A percentile compares a stretch with the other conserved stretches of the same genome.
These are phyloP conservation scores for Alternaria brassicae DNA, from an alignment of 2,329 filamentous ascomycete genomes.

Conservation along the genomic window DNA sequence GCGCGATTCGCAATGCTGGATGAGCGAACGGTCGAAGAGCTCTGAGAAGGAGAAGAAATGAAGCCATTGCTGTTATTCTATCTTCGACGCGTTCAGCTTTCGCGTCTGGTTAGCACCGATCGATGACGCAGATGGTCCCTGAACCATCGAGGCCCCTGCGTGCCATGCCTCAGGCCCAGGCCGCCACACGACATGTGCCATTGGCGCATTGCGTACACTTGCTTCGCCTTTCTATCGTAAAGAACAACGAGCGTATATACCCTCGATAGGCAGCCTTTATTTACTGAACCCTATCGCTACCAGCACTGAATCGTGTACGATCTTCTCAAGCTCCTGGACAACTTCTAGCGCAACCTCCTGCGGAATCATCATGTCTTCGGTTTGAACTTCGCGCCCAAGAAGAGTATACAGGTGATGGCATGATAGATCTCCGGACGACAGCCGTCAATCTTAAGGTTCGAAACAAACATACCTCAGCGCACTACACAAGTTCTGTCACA, in stretches of 20 bases:
- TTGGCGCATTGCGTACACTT: neutral
- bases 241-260: neutral
- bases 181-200: neutral
- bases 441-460: too few relatives aligned
- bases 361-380: neutral
- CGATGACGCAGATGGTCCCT: conserved; percentile 41
- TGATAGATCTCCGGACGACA: too few relatives aligned
- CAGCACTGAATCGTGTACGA: neutral
- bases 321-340: neutral
- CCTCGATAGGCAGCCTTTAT: too few relatives aligned
- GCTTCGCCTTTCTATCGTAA: neutral
- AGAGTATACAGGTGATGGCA: too few relatives aligned
- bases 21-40: neutral
- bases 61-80: neutral
- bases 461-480: too few relatives aligned
- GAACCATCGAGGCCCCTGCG: conserved; percentile 25
- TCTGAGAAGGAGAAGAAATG: neutral
- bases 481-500: too few relatives aligned
- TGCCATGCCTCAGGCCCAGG: neutral
- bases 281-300: neutral
- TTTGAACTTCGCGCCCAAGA: too few relatives aligned
- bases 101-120: conserved; percentile 29
- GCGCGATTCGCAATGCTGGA: neutral
- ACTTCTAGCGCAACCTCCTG: neutral
- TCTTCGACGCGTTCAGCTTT: conserved; percentile 20